Evolutionary conservation across 805 yeast species (phyloP), one percentile per base, ranked within the genome.

Genomic region (Metschnikowia lachancei): DNA sequence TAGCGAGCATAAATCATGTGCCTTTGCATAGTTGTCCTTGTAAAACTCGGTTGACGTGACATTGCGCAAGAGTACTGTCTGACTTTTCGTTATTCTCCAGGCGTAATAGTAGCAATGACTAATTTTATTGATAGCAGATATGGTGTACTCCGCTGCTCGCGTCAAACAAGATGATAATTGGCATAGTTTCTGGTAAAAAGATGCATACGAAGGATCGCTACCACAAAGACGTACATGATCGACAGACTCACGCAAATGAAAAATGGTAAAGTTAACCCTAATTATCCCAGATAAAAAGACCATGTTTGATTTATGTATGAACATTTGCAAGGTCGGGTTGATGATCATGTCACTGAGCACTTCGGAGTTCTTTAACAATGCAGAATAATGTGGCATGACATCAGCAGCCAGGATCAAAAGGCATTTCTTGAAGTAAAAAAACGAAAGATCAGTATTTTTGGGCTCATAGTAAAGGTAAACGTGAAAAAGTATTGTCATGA

Each of bases 51-150:
- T 53, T 16, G 65, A 60, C 0, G 50, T 60, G 10, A 78, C 46
- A 4, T 75, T 43, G 19, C 62, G 65, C 11, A 74, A 52, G 17
- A 81, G 55, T 37, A 67, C 72, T 5, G 61, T 61, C 42, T 77
- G 78, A 0, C 86, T 83, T 55, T 82, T 83, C 31, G 79, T 71
- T 59, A 84, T 74, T 63, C 85, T 76, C 81, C 83, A 81, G 2
- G 89, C 85, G 58, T 82, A 82, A 47, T 80, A 81, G 58, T 82
- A 84, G 51, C 80, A 72, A 20, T 66, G 70, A 17, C 87, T 78
- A 30, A 85, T 63, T 33, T 70, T 69, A 16, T 65, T 72, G 16
- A 70, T 50, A 3, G 52, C 54, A 8, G 47, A 43, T 14, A 54
- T 50, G 4, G 51, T 52, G 39, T 44, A 54, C 40, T 52, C 64